Evolutionary conservation across 768 basidiomycete species (phyloP), one percentile per base, ranked within the genome.

Genomic region (Rickenella mellea): DNA sequence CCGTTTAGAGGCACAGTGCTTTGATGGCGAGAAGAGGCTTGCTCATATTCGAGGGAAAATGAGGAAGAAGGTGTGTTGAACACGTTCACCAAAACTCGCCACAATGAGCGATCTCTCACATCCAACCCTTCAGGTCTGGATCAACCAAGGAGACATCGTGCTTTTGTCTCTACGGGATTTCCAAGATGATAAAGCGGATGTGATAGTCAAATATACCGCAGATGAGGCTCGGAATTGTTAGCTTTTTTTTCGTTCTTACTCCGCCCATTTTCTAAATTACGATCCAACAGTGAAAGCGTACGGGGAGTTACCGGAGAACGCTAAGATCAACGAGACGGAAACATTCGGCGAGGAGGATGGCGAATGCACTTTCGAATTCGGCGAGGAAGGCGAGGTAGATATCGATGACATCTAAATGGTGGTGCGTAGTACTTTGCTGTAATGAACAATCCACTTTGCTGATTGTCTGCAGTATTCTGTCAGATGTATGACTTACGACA

Each of bases 1-100:
- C 15, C 83, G 93, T 30, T 66, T 99, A 44, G 94, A 97, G 69
- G 94, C 93, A 2, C 77, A 83, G 55, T 98, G 94, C 68, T 97
- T 98, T 58, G 96, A 99, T 60, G 94, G 96, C 22, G 92, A 94
- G 74, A 97, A 96, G 66, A 73, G 96, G 57, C 69, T 98, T 61
- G 93, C 91, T 7, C 96, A 99, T 60, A 98, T 99, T 55, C 76
- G 96, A 66, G 96, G 96, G 28, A 97, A 97, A 70, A 93, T 99
- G 94, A 70, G 96, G 54, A 99, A 98, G 69, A 99, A 99, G 85
- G 94, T 84, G 51, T 47, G 77, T 62, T 43, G 14, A 39, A 17
- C 19, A 30, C 19, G 9, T 12, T 27, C 28, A 14, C 28, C 22
- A 8, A 8, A 4, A 8, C 8, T 35, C 11, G 12, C 31, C 19